phyloP scores from a whole-genome alignment of 495 filamentous ascomycete genomes.

The Apodospora peruviana region DNA sequence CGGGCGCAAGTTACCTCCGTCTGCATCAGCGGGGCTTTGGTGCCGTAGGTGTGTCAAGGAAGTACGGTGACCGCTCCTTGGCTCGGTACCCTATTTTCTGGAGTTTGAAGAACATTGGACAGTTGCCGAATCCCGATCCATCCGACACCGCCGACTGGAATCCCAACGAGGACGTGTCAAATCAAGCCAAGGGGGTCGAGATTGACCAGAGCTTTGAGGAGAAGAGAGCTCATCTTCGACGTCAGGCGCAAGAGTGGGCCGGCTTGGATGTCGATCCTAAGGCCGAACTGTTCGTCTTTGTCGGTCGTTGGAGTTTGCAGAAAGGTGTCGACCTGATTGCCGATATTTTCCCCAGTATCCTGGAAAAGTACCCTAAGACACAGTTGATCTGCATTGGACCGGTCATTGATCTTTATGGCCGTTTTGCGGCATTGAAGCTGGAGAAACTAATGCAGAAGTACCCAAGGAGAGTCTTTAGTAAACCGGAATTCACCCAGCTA shows the following conservation, averaged over 20 bases:
- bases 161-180: conserved; percentile 32
- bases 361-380: conserved; percentile 61
- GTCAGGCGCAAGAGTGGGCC: conserved; percentile 75
- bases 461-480: conserved; percentile 70
- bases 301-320: conserved; percentile 74
- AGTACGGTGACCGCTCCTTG: conserved; percentile 70
- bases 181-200: conserved; percentile 46
- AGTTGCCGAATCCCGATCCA: conserved; percentile 71
- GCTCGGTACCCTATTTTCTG: conserved; percentile 76
- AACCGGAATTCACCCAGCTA: conserved; percentile 69
- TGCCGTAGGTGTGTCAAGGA: conserved; percentile 62
- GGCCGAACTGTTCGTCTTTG: conserved; percentile 72
- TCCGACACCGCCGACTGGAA: conserved; percentile 67
- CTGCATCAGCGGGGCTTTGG: conserved; percentile 68
- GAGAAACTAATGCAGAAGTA: conserved; percentile 68
- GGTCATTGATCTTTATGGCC: conserved; percentile 73
- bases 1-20: conserved; percentile 66
- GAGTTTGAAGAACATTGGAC: conserved; percentile 65
- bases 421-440: conserved; percentile 70
- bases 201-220: conserved; percentile 57
- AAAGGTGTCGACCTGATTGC: conserved; percentile 76
- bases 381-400: conserved; percentile 70
- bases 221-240: conserved; percentile 49
- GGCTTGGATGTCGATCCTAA: conserved; percentile 58
- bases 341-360: conserved; percentile 65